These are phyloP conservation scores for Alnus rubra DNA, from an alignment of 306 rosid genomes.

Conservation along the genomic window DNA sequence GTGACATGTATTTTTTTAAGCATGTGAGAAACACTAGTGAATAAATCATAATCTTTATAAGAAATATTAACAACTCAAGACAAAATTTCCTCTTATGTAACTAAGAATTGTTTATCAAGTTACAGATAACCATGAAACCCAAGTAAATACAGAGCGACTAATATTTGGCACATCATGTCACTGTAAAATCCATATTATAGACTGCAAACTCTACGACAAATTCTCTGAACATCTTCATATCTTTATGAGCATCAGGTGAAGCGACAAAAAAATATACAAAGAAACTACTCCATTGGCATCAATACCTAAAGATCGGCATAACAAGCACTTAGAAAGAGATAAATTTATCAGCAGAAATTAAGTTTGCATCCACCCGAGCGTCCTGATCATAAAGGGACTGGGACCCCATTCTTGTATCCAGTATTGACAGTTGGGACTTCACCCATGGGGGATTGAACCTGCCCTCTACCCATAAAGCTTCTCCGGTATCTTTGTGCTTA, in stretches of 20 bases:
- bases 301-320: slow-evolving; percentile 7
- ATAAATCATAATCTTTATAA: slow-evolving; percentile 5
- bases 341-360: slow-evolving; percentile 41
- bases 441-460: slow-evolving; percentile 85
- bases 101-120: neutral
- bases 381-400: slow-evolving; percentile 45
- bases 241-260: slow-evolving; percentile 4
- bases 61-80: neutral
- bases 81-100: neutral
- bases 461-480: slow-evolving; percentile 88
- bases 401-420: slow-evolving; percentile 67
- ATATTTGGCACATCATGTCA: neutral
- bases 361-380: slow-evolving; percentile 41
- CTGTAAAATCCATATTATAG: neutral
- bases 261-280: slow-evolving; percentile 33
- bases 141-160: neutral
- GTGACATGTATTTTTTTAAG: too few relatives aligned
- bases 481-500: slow-evolving; percentile 94
- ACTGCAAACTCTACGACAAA: slow-evolving; percentile 4
- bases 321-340: slow-evolving; percentile 42
- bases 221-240: neutral
- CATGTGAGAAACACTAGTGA: neutral
- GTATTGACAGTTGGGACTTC: slow-evolving; percentile 74
- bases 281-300: slow-evolving; percentile 8
- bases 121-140: slow-evolving; percentile 1